These are phyloP conservation scores for Clarireedia monteithiana DNA, from an alignment of 2,329 filamentous ascomycete species.

Conservation along the genomic window DNA sequence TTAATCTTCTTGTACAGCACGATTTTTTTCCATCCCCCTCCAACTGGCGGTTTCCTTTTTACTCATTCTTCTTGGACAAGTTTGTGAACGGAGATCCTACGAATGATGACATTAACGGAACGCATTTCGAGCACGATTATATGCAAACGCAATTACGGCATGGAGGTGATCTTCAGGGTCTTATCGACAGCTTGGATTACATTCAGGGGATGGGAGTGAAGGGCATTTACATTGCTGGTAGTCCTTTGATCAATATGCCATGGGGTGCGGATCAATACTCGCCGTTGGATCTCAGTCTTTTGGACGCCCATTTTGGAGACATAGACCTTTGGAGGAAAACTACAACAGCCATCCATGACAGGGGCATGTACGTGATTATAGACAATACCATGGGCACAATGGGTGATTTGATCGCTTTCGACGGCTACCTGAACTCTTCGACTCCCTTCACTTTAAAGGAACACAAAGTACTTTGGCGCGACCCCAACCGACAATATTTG, in stretches of 20 bases:
- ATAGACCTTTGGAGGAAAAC: conserved; percentile 49
- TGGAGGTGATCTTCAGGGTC: conserved; percentile 51
- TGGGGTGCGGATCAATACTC: conserved; percentile 56
- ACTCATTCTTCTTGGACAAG: conserved; percentile 55
- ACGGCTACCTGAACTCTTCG: conserved; percentile 50
- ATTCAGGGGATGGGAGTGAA: conserved; percentile 57
- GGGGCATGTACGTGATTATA: conserved; percentile 57
- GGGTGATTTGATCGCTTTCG: conserved; percentile 55
- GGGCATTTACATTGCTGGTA: conserved; percentile 48
- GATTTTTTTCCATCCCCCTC: conserved; percentile 45
- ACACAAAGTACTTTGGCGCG: conserved; percentile 51
- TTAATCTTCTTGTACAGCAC: conserved; percentile 29
- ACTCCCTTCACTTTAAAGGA: conserved; percentile 45
- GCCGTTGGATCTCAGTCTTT: conserved; percentile 52
- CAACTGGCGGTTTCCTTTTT: conserved; percentile 60
- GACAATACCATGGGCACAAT: conserved; percentile 55
- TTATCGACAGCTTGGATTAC: conserved; percentile 55
- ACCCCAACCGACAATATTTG: conserved; percentile 41
- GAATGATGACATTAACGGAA: conserved; percentile 56
- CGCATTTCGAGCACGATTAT: conserved; percentile 51
- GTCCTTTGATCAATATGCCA: conserved; percentile 54
- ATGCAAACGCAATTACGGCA: conserved; percentile 55
- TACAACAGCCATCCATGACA: conserved; percentile 51
- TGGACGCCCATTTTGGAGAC: conserved; percentile 55
- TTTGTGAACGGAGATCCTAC: conserved; percentile 53